A percentile compares a stretch with the other conserved stretches of the same genome.
These are phyloP conservation scores for Tricholoma flavovirens DNA, from an alignment of 768 basidiomycete species.

Conservation along the genomic window DNA sequence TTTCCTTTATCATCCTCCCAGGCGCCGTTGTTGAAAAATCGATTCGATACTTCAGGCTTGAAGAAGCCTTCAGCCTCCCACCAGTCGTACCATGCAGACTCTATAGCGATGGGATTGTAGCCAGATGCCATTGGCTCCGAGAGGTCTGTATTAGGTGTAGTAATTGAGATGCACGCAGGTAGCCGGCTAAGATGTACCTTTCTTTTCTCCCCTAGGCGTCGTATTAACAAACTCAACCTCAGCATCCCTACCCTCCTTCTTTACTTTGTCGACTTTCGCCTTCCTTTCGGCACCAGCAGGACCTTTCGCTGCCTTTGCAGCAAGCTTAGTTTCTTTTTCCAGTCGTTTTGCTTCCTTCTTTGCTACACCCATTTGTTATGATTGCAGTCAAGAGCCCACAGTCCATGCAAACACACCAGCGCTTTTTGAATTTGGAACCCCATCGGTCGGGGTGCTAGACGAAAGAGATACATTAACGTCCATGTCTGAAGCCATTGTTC, in stretches of 20 bases:
- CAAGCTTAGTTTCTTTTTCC: slow-evolving; percentile 74
- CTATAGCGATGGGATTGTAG: slow-evolving; percentile 93
- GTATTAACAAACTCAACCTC: slow-evolving; percentile 80
- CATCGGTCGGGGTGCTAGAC: slow-evolving; percentile 6
- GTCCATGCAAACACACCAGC: slow-evolving; percentile 24
- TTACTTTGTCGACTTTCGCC: slow-evolving; percentile 67
- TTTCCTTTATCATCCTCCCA: slow-evolving; percentile 50
- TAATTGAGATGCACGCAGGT: not conserved
- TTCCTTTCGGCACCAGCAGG: slow-evolving; percentile 57
- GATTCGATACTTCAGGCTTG: slow-evolving; percentile 45
- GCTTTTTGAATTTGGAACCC: slow-evolving; percentile 36
- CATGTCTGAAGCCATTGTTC: not conserved
- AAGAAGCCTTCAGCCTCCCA: slow-evolving; percentile 91
- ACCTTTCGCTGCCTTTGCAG: slow-evolving; percentile 59
- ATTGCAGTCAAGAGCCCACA: not conserved
- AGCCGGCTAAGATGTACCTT: slow-evolving; percentile 49
- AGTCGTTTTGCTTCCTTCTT: slow-evolving; percentile 84
- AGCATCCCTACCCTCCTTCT: slow-evolving; percentile 55
- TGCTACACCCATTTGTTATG: slow-evolving; percentile 30
- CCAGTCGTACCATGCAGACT: slow-evolving; percentile 98
- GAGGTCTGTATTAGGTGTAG: slow-evolving; percentile 50
- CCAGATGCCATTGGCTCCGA: slow-evolving; percentile 83
- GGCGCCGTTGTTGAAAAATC: slow-evolving; percentile 42
- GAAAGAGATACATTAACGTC: slow-evolving; percentile 2
- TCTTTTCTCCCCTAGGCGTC: slow-evolving; percentile 89